Conservation (phyloP, 257 asterid species). For the Plantago major region DNA sequence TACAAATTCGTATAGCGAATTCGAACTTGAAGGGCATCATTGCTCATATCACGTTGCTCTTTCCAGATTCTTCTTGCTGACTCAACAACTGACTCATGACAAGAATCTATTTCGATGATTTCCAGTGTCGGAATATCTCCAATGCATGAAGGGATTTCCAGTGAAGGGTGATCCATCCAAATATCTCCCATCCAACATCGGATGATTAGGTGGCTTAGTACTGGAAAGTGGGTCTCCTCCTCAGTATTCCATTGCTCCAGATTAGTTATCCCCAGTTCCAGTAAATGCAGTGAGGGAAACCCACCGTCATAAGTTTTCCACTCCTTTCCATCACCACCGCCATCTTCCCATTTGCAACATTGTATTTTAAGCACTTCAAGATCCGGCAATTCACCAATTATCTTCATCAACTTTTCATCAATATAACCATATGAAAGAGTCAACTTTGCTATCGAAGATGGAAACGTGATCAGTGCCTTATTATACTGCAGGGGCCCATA, state of each 20-base stretch:
- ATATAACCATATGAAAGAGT: background rate
- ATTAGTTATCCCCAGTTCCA: background rate
- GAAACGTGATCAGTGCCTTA: conserved; percentile 4
- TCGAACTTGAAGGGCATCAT: conserved; percentile 18
- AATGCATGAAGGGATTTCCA: conserved; percentile 17
- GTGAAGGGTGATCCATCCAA: no score
- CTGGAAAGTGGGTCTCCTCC: conserved; percentile 16
- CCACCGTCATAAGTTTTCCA: conserved; percentile 19
- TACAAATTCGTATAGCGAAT: no score
- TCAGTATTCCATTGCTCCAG: conserved; percentile 16
- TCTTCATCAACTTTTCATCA: conserved; percentile 6
- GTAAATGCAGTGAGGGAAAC: conserved; percentile 1
- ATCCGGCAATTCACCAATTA: conserved; percentile 9
- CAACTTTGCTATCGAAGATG: conserved; percentile 14
- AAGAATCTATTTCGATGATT: conserved; percentile 7
- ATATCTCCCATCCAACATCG: conserved; percentile 4
- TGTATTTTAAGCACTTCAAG: conserved; percentile 24
- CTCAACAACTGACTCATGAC: background rate
- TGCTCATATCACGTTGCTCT: conserved; percentile 18
- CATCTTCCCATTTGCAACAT: conserved; percentile 7
- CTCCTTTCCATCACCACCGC: no score
- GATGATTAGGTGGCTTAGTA: conserved; percentile 10
- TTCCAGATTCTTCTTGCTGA: conserved; percentile 13
- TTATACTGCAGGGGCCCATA: no score
- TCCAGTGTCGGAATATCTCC: conserved; percentile 20